Percentiles rank a stretch among this genome's conserved stretches.
These are phyloP conservation scores for Escovopsis weberi DNA, from an alignment of 2,329 filamentous ascomycete genomes.

Conservation along the genomic window DNA sequence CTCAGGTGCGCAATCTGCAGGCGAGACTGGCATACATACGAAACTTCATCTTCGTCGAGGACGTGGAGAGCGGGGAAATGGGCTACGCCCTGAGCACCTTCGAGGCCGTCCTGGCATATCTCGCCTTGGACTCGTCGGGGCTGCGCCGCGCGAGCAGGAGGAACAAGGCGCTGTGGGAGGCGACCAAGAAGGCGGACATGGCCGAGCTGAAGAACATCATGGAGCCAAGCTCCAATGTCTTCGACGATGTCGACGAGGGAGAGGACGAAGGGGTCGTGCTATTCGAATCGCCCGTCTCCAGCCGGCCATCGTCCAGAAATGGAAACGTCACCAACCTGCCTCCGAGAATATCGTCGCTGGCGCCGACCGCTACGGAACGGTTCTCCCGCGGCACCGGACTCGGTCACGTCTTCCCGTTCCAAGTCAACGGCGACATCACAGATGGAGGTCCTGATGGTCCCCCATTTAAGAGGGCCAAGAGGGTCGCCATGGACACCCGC, in stretches of 20 bases:
- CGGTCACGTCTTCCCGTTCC: slow-evolving; percentile 85
- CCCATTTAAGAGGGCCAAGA: slow-evolving; percentile 46
- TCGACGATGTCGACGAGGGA: slow-evolving; percentile 32
- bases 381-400: slow-evolving; percentile 46
- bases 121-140: slow-evolving; percentile 67
- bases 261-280: slow-evolving; percentile 32
- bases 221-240: slow-evolving; percentile 48
- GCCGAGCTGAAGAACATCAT: slow-evolving; percentile 63
- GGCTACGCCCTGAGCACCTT: slow-evolving; percentile 94
- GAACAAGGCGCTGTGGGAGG: slow-evolving; percentile 81
- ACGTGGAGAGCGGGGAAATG: slow-evolving; percentile 91
- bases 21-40: slow-evolving; percentile 88
- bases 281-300: slow-evolving; percentile 24
- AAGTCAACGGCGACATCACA: slow-evolving; percentile 34
- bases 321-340: slow-evolving; percentile 33
- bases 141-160: slow-evolving; percentile 72
- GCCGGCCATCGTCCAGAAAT: slow-evolving; percentile 29
- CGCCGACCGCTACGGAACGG: slow-evolving; percentile 29
- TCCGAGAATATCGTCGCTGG: slow-evolving; percentile 28
- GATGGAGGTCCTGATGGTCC: slow-evolving; percentile 14
- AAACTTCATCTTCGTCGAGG: slow-evolving; percentile 94
- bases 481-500: slow-evolving; percentile 76
- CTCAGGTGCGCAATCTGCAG: slow-evolving; percentile 75
- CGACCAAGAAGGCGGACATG: slow-evolving; percentile 63
- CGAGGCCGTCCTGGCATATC: slow-evolving; percentile 82